These are phyloP conservation scores for Wallacemonas rigidus DNA, from an alignment of 208 protist genomes.

Conservation along the genomic window DNA sequence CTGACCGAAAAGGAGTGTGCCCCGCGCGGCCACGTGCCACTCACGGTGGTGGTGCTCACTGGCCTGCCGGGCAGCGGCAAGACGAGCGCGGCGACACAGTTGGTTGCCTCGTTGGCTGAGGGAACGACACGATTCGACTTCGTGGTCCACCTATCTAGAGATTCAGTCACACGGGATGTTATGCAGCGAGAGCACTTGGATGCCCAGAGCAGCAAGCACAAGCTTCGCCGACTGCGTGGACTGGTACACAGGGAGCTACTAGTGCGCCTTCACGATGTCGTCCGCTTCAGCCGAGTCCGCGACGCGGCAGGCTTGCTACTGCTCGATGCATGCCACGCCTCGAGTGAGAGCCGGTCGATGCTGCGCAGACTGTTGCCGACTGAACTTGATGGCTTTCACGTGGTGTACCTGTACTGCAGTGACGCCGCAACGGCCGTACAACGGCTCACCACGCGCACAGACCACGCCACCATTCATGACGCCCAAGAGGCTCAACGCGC, in stretches of 20 bases:
- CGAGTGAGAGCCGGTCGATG: slow-evolving; percentile 33
- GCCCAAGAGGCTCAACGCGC: slow-evolving; percentile 62
- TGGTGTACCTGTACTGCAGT: slow-evolving; percentile 56
- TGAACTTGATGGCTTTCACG: slow-evolving; percentile 26
- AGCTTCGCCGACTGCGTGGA: slow-evolving; percentile 51
- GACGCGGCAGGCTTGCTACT: slow-evolving; percentile 49
- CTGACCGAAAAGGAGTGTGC: slow-evolving; percentile 35
- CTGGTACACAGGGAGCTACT: slow-evolving; percentile 41
- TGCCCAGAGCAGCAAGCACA: slow-evolving; percentile 64
- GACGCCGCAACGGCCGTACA: slow-evolving; percentile 31
- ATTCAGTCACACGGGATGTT: slow-evolving; percentile 45
- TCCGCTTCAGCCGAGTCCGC: slow-evolving; percentile 13
- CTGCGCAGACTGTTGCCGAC: slow-evolving; percentile 36
- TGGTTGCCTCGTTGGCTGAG: slow-evolving; percentile 3
- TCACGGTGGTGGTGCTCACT: slow-evolving; percentile 66
- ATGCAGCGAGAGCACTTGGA: slow-evolving; percentile 37
- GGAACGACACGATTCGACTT: slow-evolving; percentile 35
- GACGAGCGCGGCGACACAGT: slow-evolving; percentile 33
- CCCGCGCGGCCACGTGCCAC: slow-evolving; percentile 22
- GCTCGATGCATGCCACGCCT: slow-evolving; percentile 82
- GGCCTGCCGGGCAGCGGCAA: slow-evolving; percentile 76
- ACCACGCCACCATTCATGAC: slow-evolving; percentile 50
- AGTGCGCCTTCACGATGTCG: slow-evolving; percentile 26
- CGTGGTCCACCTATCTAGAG: slow-evolving; percentile 58
- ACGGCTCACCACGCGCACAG: slow-evolving; percentile 36